Evolutionary conservation across 2,329 filamentous ascomycete genomes (phyloP), one percentile per base, ranked within the genome.

Genomic region (Fusarium setosum): DNA sequence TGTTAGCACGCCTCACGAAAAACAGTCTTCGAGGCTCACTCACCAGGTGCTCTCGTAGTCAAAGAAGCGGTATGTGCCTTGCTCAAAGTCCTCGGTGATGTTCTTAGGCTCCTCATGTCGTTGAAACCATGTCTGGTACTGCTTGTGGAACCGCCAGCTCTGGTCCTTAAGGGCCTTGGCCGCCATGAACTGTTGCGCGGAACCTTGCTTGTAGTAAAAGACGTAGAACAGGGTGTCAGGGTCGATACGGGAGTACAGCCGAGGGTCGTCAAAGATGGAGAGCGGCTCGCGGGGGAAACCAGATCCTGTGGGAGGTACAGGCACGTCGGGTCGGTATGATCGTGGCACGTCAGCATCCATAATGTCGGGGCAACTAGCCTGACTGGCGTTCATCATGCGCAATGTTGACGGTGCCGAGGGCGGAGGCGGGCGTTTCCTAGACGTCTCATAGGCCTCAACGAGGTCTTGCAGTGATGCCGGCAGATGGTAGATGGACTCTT

Each of bases 101-200:
- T 90, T 94, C 84, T 99, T 99, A 17, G 96, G 96, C 82, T 99
- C 96, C 76, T 99, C 96, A 70, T 99, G 96, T 50, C 96, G 88
- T 79, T 99, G 96, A 75, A 99, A 99, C 96, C 96, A 99, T 2
- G 96, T 99, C 79, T 97, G 96, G 76, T 99, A 99, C 79, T 98
- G 96, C 84, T 99, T 99, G 82, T 99, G 96, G 78, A 99, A 99
- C 56, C 96, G 88, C 96, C 96, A 99, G 79, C 94, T 97, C 79
- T 99, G 96, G 69, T 95, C 92, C 81, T 99, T 99, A 51, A 99
- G 83, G n/a, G 96, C 93, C 80, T 97, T 97, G 13, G 96, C 96
- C 2, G 96, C 94, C 59, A 98, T 85, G 75, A 94, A 97, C 77
- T 99, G 96, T 77, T 98, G 94, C 71, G 97, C 94, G 1, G 94